Conservation (phyloP, 2,329 filamentous ascomycete species). For the Scedosporium apiospermum region DNA sequence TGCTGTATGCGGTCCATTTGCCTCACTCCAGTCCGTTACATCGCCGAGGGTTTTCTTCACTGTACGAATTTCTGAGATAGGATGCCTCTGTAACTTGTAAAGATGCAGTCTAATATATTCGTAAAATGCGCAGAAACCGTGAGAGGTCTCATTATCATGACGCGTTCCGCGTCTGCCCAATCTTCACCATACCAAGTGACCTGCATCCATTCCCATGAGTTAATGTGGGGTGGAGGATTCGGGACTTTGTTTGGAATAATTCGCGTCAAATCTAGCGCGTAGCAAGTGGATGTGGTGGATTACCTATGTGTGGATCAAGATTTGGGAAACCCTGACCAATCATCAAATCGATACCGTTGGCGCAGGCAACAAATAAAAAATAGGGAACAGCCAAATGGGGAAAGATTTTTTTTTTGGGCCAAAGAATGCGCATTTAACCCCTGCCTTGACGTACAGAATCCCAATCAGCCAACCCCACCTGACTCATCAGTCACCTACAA, state of each 20-base stretch:
- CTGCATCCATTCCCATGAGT: constrained; percentile 10
- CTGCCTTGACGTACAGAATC: constrained; percentile 7
- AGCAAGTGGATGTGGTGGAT: too few species aligned
- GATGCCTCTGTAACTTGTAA: too few species aligned
- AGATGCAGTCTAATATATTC: too few species aligned
- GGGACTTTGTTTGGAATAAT: background rate
- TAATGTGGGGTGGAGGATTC: background rate
- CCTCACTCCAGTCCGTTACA: too few species aligned
- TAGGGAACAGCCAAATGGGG: constrained; percentile 4
- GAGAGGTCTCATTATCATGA: background rate
- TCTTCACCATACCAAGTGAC: constrained; percentile 6
- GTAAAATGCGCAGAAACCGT: too few species aligned
- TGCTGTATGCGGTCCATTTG: too few species aligned
- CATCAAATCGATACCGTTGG: background rate
- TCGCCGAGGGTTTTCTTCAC: too few species aligned
- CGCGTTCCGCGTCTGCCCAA: background rate
- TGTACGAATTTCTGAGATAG: too few species aligned
- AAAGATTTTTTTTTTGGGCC: constrained; percentile 11
- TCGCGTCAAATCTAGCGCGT: background rate
- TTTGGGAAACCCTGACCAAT: background rate
- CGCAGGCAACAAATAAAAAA: background rate
- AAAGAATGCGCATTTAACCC: background rate
- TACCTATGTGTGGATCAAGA: background rate
- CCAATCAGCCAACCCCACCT: constrained; percentile 13
- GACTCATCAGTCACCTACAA: constrained; percentile 17